These are phyloP conservation scores for Chernovozyma sophiae-reginae DNA, from an alignment of 1,139 yeast species.

Conservation along the genomic window DNA sequence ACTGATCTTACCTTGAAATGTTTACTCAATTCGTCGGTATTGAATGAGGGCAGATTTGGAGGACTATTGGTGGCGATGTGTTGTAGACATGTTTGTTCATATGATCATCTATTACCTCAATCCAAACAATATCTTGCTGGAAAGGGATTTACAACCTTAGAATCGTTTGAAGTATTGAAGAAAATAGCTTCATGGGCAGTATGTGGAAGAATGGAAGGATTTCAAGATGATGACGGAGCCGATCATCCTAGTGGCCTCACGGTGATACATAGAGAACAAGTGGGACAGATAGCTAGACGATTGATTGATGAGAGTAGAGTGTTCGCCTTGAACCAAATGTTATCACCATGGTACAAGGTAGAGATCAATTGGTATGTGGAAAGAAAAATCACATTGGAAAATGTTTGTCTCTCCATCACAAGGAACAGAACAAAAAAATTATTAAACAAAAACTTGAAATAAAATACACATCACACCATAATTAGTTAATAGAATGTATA, in stretches of 20 bases:
- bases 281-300: conserved; percentile 68
- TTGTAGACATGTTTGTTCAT: conserved; percentile 80
- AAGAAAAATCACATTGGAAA: conserved; percentile 61
- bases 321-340: conserved; percentile 37
- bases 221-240: conserved; percentile 19
- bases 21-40: conserved; percentile 41
- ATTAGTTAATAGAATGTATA: background rate
- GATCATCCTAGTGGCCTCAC: conserved; percentile 40
- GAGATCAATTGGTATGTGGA: conserved; percentile 59
- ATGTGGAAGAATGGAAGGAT: conserved; percentile 50
- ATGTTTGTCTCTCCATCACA: conserved; percentile 28
- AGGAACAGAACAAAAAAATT: background rate
- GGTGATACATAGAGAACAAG: conserved; percentile 43
- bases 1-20: conserved; percentile 80
- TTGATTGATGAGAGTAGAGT: conserved; percentile 56
- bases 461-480: background rate
- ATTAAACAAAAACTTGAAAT: background rate
- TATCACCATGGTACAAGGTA: conserved; percentile 29
- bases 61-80: conserved; percentile 90
- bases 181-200: conserved; percentile 88
- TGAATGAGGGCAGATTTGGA: conserved; percentile 20
- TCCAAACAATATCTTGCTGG: conserved; percentile 38
- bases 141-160: conserved; percentile 25
- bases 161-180: conserved; percentile 52
- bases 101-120: conserved; percentile 48